Evolutionary conservation across 1,139 yeast genomes (phyloP), one percentile per base, ranked within the genome.

Genomic region (Suhomyces yuchorum): DNA sequence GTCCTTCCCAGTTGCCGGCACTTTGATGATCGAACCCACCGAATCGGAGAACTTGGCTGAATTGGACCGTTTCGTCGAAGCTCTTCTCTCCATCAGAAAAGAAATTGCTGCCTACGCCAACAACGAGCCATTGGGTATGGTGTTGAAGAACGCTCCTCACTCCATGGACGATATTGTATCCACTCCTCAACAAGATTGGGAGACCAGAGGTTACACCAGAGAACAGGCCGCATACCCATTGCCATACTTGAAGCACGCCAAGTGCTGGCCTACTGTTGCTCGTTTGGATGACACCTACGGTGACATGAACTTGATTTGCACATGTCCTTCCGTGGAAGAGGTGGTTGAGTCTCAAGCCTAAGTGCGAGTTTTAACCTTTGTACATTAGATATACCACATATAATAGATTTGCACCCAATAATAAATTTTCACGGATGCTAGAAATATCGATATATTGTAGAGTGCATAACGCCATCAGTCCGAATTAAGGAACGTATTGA

Each of bases 1-100:
- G 90, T 93, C 98, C 1, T 93, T 95, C 88, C 99, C 99, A 19
- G 96, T 93, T 46, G 92, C 97, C 11, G 96, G 96, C 52, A 93
- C 99, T 3, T 78, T 93, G 58, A 93, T 93, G 99, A 85, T 93
- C 56, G 99, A 93, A 71, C 99, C 99, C 50, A 93, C 99, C 4
- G 99, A 93, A 70, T 85, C 95, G 19, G 99, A 93, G 71, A 84
- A 90, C 63, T 72, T 87, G 62, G 87, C 77, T 47, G 99, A 93
- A 72, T 77, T 93, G 57, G 95, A 93, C 69, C 80, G 97, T 61
- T 93, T 93, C 69, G 84, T 91, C 52, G 93, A 90, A 52, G 83
- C 98, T 2, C 80, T 93, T 76, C 83, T 93, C 54, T 69, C 91
- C 8, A 93, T 93, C 53, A 85, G 93, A 62, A 67, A 71, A 50